A percentile compares a stretch with the other conserved stretches of the same genome.
These are phyloP conservation scores for Suillus fuscotomentosus DNA, from an alignment of 768 basidiomycete species.

Conservation along the genomic window DNA sequence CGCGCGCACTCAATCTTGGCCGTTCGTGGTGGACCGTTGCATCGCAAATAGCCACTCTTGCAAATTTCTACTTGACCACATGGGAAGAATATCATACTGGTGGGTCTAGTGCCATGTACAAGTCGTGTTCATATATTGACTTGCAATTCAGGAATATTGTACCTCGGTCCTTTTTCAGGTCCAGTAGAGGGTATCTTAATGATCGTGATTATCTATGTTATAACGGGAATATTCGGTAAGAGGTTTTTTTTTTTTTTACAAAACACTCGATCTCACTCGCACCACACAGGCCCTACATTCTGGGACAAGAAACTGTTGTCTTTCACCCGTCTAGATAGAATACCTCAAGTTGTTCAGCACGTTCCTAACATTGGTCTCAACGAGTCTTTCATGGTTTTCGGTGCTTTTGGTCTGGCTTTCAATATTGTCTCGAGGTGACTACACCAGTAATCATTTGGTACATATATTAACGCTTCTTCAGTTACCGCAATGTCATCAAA, in stretches of 20 bases:
- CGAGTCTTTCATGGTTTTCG: constrained; percentile 86
- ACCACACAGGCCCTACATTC: constrained; percentile 60
- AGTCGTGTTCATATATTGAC: neutral
- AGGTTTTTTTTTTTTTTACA: neutral
- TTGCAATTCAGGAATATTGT: constrained; percentile 64
- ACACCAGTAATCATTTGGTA: neutral
- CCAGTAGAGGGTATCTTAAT: constrained; percentile 96
- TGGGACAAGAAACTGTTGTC: constrained; percentile 76
- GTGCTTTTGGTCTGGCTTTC: constrained; percentile 62
- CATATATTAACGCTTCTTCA: constrained; percentile 25
- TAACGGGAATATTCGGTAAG: constrained; percentile 76
- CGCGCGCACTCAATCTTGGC: constrained; percentile 86
- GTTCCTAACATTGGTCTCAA: constrained; percentile 77
- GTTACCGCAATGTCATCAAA: constrained; percentile 81
- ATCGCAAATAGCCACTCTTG: constrained; percentile 68
- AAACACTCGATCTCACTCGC: neutral
- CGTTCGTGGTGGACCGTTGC: constrained; percentile 97
- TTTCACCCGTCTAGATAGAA: constrained; percentile 51
- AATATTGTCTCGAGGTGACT: constrained; percentile 75
- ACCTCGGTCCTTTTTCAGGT: constrained; percentile 90
- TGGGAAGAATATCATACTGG: constrained; percentile 91
- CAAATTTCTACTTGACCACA: constrained; percentile 73
- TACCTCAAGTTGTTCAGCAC: constrained; percentile 42
- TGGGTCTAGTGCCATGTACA: constrained; percentile 14
- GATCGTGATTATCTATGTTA: constrained; percentile 70